Base-by-base conservation (phyloP, 805 yeast species). In the Sugiyamaella lignohabitans region DNA sequence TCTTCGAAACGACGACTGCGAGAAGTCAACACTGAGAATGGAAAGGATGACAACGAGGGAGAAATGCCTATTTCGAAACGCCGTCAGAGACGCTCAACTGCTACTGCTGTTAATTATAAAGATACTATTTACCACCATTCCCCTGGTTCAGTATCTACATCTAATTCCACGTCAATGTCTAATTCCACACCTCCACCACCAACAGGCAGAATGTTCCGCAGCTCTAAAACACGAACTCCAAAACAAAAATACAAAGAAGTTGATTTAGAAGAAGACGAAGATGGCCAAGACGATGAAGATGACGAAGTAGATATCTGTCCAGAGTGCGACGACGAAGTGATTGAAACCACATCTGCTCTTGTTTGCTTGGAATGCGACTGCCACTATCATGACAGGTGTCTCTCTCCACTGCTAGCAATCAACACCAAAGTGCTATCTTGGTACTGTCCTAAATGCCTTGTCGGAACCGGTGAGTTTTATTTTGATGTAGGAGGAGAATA, bases 381-480 rank as follows among this genome's bases (percentile, higher is more conserved):
- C 43, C 74, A 77, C 1, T 87, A 68, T 62, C 96, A 89, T 62
- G 69, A 72, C 64, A 65, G 67, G 35, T 87, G 95, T 59, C 66
- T 87, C n/a, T 65, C 64, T 11, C 83, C 83, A 2, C 79, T 79
- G 1, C 54, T 83, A 20, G 59, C 63, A 0, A 56, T 57, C 2
- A 66, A 81, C 1, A 88, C 89, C 0, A 59, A 32, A 14, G 53
- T 41, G 21, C 76, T 76, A 8, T 74, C 71, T 16, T 89, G 96
- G 95, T 82, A 74, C 59, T 89, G 98, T 62, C 83, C 82, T 42
- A 75, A 75, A 47, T 89, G 98, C 63, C 68, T 89, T n/a, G 71
- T 84, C 11, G 96, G 95, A 0, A 82, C 86, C 36, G 91, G 93
- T 1, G 88, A 80, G 53, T 89, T 87, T 59, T 95, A 95, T 0